Conservation (phyloP, 179 eudicot genomes). For the Spinacia oleracea region DNA sequence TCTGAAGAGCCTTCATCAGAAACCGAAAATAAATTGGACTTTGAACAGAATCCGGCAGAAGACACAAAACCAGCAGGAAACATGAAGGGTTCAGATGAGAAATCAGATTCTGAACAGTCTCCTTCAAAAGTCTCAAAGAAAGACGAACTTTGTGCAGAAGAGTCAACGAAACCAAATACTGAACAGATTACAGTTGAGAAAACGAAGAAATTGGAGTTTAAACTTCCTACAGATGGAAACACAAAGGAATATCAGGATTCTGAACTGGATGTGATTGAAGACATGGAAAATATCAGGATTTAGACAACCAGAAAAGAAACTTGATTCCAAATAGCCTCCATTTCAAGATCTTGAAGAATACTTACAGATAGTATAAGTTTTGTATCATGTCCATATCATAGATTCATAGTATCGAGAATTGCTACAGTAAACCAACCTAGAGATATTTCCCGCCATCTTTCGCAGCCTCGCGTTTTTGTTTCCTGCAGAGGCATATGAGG, state of each 20-base stretch:
- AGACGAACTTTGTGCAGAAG: too few relatives aligned
- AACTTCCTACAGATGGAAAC: not conserved
- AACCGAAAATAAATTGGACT: not conserved
- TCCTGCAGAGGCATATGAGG: not conserved
- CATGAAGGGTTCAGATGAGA: too few relatives aligned
- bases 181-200: not conserved
- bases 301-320: not conserved
- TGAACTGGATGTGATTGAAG: not conserved
- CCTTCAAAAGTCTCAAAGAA: too few relatives aligned
- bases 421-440: not conserved
- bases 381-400: slow-evolving; percentile 11
- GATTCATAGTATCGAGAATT: slow-evolving; percentile 1
- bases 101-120: not conserved
- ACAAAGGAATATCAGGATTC: not conserved
- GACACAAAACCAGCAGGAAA: too few relatives aligned
- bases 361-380: not conserved
- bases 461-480: not conserved
- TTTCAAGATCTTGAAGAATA: not conserved
- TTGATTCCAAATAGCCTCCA: not conserved
- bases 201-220: not conserved
- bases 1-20: slow-evolving; percentile 20
- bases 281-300: not conserved
- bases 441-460: not conserved
- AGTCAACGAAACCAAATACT: not conserved
- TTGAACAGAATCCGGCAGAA: not conserved